Conservation (phyloP, 1,284 basidiomycete genomes). For the Omphalotus olearius region DNA sequence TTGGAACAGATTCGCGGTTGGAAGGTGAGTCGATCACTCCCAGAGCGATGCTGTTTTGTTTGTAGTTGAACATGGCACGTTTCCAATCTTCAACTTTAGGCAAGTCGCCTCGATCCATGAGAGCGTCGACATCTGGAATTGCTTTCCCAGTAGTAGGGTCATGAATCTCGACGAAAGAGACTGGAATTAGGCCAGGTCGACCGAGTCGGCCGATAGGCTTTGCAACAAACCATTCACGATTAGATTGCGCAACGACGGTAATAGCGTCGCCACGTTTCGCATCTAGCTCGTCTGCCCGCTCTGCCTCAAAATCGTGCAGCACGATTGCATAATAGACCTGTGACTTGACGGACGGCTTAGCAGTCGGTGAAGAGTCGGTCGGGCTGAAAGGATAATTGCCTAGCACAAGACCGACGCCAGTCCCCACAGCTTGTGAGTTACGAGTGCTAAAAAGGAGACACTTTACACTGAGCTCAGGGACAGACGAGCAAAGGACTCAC, state of each 20-base stretch:
- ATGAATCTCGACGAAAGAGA: conserved; percentile 93
- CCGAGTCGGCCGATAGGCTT: conserved; percentile 95
- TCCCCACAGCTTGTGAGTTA: conserved; percentile 30
- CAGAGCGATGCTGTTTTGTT: conserved; percentile 92
- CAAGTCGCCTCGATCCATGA: conserved; percentile 83
- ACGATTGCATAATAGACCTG: conserved; percentile 89
- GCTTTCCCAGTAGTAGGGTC: conserved; percentile 84
- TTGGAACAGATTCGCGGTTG: conserved; percentile 36
- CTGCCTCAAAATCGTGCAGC: conserved; percentile 92
- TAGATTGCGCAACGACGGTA: conserved; percentile 87
- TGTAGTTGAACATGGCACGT: conserved; percentile 90
- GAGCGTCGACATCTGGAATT: conserved; percentile 67
- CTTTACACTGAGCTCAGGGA: conserved; percentile 12
- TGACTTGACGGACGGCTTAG: conserved; percentile 36
- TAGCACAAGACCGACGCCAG: background rate
- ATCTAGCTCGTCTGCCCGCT: conserved; percentile 94
- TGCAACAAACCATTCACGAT: conserved; percentile 86
- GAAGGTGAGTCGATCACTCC: conserved; percentile 79
- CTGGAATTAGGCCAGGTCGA: conserved; percentile 94
- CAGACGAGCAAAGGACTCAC: conserved; percentile 38
- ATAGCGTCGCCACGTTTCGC: conserved; percentile 93
- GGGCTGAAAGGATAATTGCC: conserved; percentile 12
- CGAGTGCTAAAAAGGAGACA: conserved; percentile 30
- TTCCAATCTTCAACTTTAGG: conserved; percentile 99
- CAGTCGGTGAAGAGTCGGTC: conserved; percentile 21